Evolutionary conservation across 176 grass and related monocot genomes (phyloP), one percentile per base, ranked within the genome.

Genomic region (Raddia distichophylla): DNA sequence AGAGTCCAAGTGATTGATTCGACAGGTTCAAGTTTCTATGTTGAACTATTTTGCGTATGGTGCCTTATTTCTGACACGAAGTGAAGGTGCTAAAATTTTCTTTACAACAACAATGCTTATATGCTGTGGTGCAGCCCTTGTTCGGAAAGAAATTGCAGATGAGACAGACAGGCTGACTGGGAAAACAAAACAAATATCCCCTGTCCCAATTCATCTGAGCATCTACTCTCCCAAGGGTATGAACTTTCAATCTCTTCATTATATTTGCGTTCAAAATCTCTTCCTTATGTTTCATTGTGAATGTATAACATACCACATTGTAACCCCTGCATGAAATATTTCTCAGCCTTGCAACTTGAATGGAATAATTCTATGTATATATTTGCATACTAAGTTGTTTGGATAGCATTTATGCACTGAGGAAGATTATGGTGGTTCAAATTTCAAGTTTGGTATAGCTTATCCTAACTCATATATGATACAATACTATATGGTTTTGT

Each of bases 91-190:
- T 16, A 67, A 80, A 71, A 10, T 17, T 51, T 60, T 57, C 61
- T 58, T 60, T 34, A 61, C 18, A 75, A 44, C 66, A 47, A 32
- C 10, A 48, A 22, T 75, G 37, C 76, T 47, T 54, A 61, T 77
- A 0, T 82, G 43, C 43, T 82, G 43, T 67, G 47, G 40, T 78
- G 52, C 62, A 94, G 92, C 86, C 70, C 86, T 89, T 89, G 89
- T 94, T 62, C 87, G 92, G 56, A 86, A 89, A 69, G 92, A 91
- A 85, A 94, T 94, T 78, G 83, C 86, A 35, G 92, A 91, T 85
- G 89, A 94, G 86, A 94, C 92, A 2, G 92, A 94, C 66, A 91
- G 89, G 75, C 14, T 94, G 72, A 91, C 92, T 46, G 92, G 92
- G 40, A 94, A 67, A 89, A 71, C 89, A 4, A 94, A 94, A 64